Evolutionary conservation across 495 filamentous ascomycete species (phyloP).

Genomic region (Penicillium psychrofluorescens): DNA sequence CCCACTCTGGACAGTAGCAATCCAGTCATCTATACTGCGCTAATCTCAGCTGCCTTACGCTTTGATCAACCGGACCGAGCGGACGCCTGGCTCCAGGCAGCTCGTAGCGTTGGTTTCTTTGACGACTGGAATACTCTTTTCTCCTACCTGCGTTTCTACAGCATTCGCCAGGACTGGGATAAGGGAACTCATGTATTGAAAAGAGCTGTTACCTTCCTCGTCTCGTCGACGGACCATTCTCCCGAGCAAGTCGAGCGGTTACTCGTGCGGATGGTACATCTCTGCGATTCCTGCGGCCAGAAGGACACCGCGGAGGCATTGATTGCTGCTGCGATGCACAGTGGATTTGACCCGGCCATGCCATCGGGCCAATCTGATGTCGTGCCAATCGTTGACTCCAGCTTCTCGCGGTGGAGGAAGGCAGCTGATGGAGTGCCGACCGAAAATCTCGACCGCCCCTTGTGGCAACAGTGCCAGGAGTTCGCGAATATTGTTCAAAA

Average conservation of each 20-base stretch:
- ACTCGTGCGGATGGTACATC: constrained; percentile 31
- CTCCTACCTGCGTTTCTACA: constrained; percentile 34
- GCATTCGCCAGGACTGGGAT: constrained; percentile 31
- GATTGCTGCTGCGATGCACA: constrained; percentile 29
- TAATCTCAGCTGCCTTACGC: constrained; percentile 30
- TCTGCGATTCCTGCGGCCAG: constrained; percentile 29
- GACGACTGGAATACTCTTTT: constrained; percentile 32
- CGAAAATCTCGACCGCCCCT: constrained; percentile 10
- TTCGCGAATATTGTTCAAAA: constrained; percentile 24
- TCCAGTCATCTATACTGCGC: constrained; percentile 24
- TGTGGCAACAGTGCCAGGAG: constrained; percentile 30
- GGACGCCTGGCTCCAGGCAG: constrained; percentile 34
- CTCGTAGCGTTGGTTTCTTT: constrained; percentile 30
- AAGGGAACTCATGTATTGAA: constrained; percentile 25
- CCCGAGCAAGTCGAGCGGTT: constrained; percentile 22
- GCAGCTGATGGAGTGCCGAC: constrained; percentile 12
- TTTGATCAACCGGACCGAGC: constrained; percentile 40
- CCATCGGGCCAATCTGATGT: constrained; percentile 22
- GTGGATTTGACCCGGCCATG: constrained; percentile 25
- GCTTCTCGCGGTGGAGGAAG: constrained; percentile 18
- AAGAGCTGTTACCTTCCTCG: constrained; percentile 29
- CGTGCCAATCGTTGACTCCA: constrained; percentile 14
- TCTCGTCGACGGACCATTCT: constrained; percentile 24
- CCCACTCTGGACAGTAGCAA: constrained; percentile 30
- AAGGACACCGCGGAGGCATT: constrained; percentile 23